phyloP scores from a whole-genome alignment of 345 rosid genomes.

The Corchorus capsularis region DNA sequence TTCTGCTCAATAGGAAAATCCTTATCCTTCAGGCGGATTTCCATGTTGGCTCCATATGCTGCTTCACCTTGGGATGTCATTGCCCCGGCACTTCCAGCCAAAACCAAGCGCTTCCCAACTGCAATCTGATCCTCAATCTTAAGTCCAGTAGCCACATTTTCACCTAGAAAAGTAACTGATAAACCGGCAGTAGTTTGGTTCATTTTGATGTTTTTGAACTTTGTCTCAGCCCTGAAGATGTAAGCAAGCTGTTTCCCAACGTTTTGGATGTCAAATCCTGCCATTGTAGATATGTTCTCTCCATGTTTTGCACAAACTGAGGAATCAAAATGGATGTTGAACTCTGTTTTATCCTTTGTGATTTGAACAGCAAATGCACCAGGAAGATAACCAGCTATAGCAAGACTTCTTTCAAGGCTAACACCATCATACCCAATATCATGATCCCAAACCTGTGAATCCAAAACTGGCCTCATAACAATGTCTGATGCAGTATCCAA shows the following conservation, averaged over 20 bases:
- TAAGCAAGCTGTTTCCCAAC: conserved; percentile 49
- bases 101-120: conserved; percentile 31
- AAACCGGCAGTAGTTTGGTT: conserved; percentile 43
- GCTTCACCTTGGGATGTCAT: conserved; percentile 30
- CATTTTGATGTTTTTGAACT: conserved; percentile 29
- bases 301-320: conserved; percentile 37
- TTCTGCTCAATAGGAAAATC: conserved; percentile 39
- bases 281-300: conserved; percentile 41
- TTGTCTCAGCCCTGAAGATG: conserved; percentile 39
- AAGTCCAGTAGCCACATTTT: conserved; percentile 39
- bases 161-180: conserved; percentile 32
- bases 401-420: conserved; percentile 37
- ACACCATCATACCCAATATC: conserved; percentile 45
- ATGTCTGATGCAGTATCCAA: conserved; percentile 36
- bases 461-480: conserved; percentile 43
- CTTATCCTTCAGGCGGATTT: conserved; percentile 33
- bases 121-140: conserved; percentile 46
- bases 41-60: conserved; percentile 44
- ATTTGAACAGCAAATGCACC: conserved; percentile 38
- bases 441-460: conserved; percentile 45
- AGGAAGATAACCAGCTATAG: conserved; percentile 28
- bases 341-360: conserved; percentile 45
- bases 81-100: conserved; percentile 41
- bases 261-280: conserved; percentile 46
- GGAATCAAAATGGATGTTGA: conserved; percentile 40